These are phyloP conservation scores for Lactarius hatsudake DNA, from an alignment of 768 basidiomycete species.

Conservation along the genomic window DNA sequence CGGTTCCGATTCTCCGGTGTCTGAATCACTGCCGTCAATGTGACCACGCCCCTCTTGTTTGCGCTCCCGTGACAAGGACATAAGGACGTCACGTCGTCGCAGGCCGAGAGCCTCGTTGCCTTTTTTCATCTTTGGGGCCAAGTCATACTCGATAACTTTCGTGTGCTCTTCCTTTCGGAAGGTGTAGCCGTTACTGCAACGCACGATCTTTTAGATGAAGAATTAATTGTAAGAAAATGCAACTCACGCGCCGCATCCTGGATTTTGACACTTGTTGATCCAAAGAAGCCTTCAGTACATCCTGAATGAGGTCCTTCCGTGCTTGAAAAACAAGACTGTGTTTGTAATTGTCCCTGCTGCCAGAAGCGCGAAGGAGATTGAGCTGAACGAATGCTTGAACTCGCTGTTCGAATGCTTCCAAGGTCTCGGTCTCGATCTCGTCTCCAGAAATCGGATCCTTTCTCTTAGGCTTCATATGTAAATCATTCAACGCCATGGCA, in stretches of 20 bases:
- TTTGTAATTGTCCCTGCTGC: slow-evolving; percentile 82
- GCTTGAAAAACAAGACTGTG: slow-evolving; percentile 84
- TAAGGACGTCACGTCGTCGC: slow-evolving; percentile 75
- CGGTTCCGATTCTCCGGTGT: slow-evolving; percentile 51
- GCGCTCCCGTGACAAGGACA: slow-evolving; percentile 40
- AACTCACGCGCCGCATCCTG: slow-evolving; percentile 79
- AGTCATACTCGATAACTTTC: slow-evolving; percentile 92
- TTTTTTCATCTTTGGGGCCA: slow-evolving; percentile 74
- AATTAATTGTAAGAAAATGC: neutral
- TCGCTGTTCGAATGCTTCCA: slow-evolving; percentile 59
- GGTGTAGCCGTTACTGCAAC: slow-evolving; percentile 67
- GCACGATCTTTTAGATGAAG: slow-evolving; percentile 6
- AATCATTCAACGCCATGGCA: slow-evolving; percentile 70
- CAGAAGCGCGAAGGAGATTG: slow-evolving; percentile 41
- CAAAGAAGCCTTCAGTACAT: slow-evolving; percentile 71
- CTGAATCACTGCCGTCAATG: slow-evolving; percentile 37
- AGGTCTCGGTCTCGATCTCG: slow-evolving; percentile 41
- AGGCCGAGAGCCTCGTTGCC: slow-evolving; percentile 49
- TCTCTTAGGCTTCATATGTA: slow-evolving; percentile 45
- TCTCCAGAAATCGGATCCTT: slow-evolving; percentile 40
- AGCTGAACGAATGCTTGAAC: slow-evolving; percentile 65
- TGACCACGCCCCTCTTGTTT: neutral
- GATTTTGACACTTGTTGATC: slow-evolving; percentile 71
- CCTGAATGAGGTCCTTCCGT: slow-evolving; percentile 75
- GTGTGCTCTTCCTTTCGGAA: slow-evolving; percentile 93